Evolutionary conservation across 345 rosid species (phyloP).

Genomic region (Ceriops zippeliana): DNA sequence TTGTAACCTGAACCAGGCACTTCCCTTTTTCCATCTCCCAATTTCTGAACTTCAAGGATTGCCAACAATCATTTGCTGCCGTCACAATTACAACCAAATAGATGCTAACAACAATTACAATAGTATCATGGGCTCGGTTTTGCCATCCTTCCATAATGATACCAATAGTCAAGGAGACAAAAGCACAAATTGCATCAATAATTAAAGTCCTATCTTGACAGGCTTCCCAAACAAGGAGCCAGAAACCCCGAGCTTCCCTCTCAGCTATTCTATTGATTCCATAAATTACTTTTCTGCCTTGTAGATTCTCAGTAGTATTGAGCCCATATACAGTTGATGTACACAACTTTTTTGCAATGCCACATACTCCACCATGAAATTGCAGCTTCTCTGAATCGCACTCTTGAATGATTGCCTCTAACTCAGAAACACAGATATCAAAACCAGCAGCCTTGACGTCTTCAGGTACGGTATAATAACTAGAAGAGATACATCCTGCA

Average conservation of each 20-base stretch:
- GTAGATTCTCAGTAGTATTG: slow-evolving; percentile 24
- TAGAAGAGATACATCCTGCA: background rate
- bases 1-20: slow-evolving; percentile 67
- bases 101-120: slow-evolving; percentile 85
- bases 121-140: slow-evolving; percentile 81
- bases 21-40: slow-evolving; percentile 90
- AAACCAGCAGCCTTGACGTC: slow-evolving; percentile 82
- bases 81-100: slow-evolving; percentile 81
- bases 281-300: slow-evolving; percentile 54
- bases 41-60: slow-evolving; percentile 75
- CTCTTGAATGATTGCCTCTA: slow-evolving; percentile 70
- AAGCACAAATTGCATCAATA: slow-evolving; percentile 82
- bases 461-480: slow-evolving; percentile 64
- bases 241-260: slow-evolving; percentile 53
- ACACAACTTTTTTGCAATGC: slow-evolving; percentile 58
- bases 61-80: slow-evolving; percentile 84
- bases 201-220: slow-evolving; percentile 84
- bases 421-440: slow-evolving; percentile 72
- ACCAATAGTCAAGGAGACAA: slow-evolving; percentile 78
- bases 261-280: slow-evolving; percentile 84
- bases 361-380: slow-evolving; percentile 66
- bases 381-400: slow-evolving; percentile 67
- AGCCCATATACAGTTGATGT: slow-evolving; percentile 60
- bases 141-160: slow-evolving; percentile 94
- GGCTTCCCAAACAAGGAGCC: slow-evolving; percentile 92